Evolutionary conservation across 192 early-diverging fungal genomes (phyloP).

Genomic region (Cladochytrium replicatum): DNA sequence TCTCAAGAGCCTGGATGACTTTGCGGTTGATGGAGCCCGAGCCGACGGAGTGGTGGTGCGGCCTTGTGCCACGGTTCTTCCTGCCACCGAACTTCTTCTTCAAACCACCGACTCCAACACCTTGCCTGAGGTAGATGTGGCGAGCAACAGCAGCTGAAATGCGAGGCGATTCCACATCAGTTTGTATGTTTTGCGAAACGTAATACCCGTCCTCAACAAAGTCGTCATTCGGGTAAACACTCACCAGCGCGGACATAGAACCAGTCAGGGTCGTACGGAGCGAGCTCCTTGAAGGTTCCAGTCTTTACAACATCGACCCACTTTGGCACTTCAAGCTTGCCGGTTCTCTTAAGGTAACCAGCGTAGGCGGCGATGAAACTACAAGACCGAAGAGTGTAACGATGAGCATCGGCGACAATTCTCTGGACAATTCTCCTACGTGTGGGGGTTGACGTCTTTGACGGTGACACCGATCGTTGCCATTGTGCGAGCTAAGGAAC

Average conservation of each 20-base stretch:
- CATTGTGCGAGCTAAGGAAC: too few species aligned
- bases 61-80: slow-evolving; percentile 86
- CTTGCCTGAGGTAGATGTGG: slow-evolving; percentile 93
- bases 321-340: slow-evolving; percentile 97
- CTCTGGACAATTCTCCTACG: too few species aligned
- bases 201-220: too few species aligned
- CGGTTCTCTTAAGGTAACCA: slow-evolving; percentile 97
- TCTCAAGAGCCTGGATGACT: slow-evolving; percentile 96
- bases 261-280: slow-evolving; percentile 98
- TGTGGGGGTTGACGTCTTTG: slow-evolving; percentile 93
- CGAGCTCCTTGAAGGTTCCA: slow-evolving; percentile 90
- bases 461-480: slow-evolving; percentile 89
- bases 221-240: slow-evolving; percentile 5
- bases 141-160: slow-evolving; percentile 74
- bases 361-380: slow-evolving; percentile 98
- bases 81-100: slow-evolving; percentile 89
- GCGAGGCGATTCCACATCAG: too few species aligned
- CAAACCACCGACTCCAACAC: slow-evolving; percentile 89
- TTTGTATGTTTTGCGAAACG: too few species aligned
- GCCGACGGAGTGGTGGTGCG: slow-evolving; percentile 76
- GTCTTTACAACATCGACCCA: slow-evolving; percentile 99
- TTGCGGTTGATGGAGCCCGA: slow-evolving; percentile 93
- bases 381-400: too few species aligned
- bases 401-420: too few species aligned
- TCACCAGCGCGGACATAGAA: slow-evolving; percentile 94